Percentiles rank a stretch among this genome's conserved stretches.
phyloP scores from a whole-genome alignment of 2,329 filamentous ascomycete genomes.

The Neonectria hederae region DNA sequence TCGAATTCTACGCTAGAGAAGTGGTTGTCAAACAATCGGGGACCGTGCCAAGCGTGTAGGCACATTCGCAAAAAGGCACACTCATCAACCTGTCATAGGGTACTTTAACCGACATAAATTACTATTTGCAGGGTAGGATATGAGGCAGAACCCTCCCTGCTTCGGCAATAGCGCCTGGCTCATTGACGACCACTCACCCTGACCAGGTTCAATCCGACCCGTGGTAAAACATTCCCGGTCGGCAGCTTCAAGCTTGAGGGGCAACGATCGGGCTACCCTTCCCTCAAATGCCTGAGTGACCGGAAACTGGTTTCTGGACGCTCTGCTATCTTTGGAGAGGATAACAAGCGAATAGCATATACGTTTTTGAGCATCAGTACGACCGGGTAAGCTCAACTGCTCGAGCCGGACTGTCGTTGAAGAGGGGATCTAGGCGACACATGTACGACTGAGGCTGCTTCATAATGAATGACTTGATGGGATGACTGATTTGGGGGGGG shows the following conservation, averaged over 20 bases:
- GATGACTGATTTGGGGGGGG: slow-evolving; percentile 14
- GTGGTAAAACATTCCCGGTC: slow-evolving; percentile 22
- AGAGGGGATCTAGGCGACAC: slow-evolving; percentile 7
- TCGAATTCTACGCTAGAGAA: slow-evolving; percentile 96
- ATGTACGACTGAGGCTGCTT: slow-evolving; percentile 32
- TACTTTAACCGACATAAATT: background rate
- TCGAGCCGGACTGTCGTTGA: slow-evolving; percentile 11
- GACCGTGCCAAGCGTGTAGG: slow-evolving; percentile 32
- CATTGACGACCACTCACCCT: background rate
- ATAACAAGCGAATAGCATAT: background rate
- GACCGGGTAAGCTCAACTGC: background rate
- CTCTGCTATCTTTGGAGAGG: background rate
- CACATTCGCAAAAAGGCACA: slow-evolving; percentile 7
- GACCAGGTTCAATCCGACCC: slow-evolving; percentile 7
- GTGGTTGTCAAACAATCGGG: slow-evolving; percentile 63
- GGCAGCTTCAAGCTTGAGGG: slow-evolving; percentile 6
- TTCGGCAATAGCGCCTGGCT: background rate
- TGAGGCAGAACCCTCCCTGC: background rate
- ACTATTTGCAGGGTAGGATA: background rate
- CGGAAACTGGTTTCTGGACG: background rate
- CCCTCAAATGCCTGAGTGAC: background rate
- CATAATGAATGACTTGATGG: slow-evolving; percentile 35
- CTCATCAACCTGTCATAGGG: slow-evolving; percentile 4
- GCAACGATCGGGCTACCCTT: background rate
- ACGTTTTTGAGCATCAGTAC: background rate